Evolutionary conservation across 176 grass and related monocot species (phyloP), one percentile per base, ranked within the genome.

Genomic region (Triticum aestivum): DNA sequence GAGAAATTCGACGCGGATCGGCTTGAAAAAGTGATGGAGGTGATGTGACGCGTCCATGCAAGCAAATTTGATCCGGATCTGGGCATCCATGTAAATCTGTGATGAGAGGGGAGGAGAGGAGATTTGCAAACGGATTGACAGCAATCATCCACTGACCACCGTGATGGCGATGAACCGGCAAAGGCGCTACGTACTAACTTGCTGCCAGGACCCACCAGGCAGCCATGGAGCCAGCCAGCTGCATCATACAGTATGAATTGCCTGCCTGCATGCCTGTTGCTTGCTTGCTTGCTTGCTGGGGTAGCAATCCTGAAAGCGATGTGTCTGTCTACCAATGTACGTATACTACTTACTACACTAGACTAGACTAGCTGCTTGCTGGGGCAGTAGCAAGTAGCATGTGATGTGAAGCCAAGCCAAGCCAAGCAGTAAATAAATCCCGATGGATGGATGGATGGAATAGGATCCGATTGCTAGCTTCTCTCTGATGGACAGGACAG

Each of bases 131-230:
- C 61, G 61, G 23, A 86, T 82, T 69, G 62, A 14, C 81, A 78
- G 85, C 83, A 62, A 62, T 70, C 83, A 89, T 86, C 63, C 62
- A 89, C 83, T 47, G 76, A 77, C 83, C 78, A 77, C 83, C 78
- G 21, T 62, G 88, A 89, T 82, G 45, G 61, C 24, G 78, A 81
- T 65, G 45, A 69, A 85, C 73, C 61, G 26, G 69, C 77, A 59
- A 32, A 81, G 69, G 61, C 77, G 58, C 44, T 38, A 4, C 34
- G 18, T 8, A 75, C 34, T 41, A 5, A 71, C 10, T 89, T 6
- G 2, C 34, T 42, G 41, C 41, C 41, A 71, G 88, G 78, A 61
- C 88, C 88, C 88, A 86, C 26, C 39, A 62, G 32, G n/a, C 44
- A 74, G 67, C 20, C 38, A 61, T 18, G 27, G 27, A 27, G 27